Conservation (phyloP, 345 rosid genomes). For the Brassica rapa region DNA sequence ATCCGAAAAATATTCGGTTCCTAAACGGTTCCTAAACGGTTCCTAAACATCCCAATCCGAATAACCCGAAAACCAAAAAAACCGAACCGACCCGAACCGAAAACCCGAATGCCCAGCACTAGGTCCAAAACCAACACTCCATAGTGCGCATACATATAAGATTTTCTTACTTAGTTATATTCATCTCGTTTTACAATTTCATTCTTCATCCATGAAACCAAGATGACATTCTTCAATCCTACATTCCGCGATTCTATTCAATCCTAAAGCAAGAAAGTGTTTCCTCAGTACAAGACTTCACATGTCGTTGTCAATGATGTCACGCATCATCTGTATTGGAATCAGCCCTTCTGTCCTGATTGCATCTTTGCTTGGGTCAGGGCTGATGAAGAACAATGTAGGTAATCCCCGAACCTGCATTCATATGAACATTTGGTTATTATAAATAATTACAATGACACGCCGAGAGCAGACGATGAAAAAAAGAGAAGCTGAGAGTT, state of each 20-base stretch:
- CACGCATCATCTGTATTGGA: conserved; percentile 88
- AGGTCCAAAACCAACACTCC: conserved; percentile 1
- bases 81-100: no score
- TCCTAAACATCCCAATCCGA: no score
- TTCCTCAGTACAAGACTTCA: conserved; percentile 41
- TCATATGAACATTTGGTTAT: not conserved
- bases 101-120: no score
- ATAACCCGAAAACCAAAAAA: no score
- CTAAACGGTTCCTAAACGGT: no score
- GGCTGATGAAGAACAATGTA: conserved; percentile 78
- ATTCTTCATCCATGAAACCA: conserved; percentile 16
- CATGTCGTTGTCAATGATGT: conserved; percentile 82
- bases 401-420: conserved; percentile 92
- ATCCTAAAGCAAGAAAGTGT: conserved; percentile 24
- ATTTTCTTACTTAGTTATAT: not conserved
- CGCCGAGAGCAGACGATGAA: not conserved
- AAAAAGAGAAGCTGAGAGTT: conserved; percentile 6
- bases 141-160: conserved; percentile 17
- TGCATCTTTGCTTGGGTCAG: conserved; percentile 84
- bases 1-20: no score
- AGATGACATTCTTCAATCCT: conserved; percentile 13
- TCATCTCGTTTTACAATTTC: conserved; percentile 11
- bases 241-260: conserved; percentile 16
- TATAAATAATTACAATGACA: not conserved
- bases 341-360: conserved; percentile 90